Conservation (phyloP, 371 early-diverging fungal genomes). For the Phascolomyces articulosus region DNA sequence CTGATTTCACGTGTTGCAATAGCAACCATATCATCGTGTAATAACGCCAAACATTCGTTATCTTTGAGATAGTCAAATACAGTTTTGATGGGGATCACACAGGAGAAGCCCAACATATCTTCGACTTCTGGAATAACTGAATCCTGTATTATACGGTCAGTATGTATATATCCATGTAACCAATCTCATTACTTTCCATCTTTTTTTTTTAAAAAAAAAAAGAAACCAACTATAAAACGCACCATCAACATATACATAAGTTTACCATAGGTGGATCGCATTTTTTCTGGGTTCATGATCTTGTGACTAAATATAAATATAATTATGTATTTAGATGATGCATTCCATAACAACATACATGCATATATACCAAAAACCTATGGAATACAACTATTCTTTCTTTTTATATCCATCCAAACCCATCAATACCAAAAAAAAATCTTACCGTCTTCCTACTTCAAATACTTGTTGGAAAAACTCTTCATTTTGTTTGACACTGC, state of each 20-base stretch:
- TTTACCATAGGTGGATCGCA: constrained; percentile 94
- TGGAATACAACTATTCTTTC: no score
- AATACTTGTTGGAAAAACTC: constrained; percentile 87
- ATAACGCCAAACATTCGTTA: constrained; percentile 63
- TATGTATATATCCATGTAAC: not conserved
- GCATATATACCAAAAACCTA: no score
- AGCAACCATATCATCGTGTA: constrained; percentile 81
- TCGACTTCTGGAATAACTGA: constrained; percentile 87
- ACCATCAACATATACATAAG: constrained; percentile 90
- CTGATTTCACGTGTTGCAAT: constrained; percentile 91
- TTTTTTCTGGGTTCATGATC: constrained; percentile 98
- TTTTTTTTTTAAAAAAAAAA: not conserved
- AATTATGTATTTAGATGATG: not conserved
- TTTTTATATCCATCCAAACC: no score
- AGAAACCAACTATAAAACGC: not conserved
- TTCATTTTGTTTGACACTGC: constrained; percentile 80
- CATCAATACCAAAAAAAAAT: not conserved
- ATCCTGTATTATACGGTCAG: constrained; percentile 55
- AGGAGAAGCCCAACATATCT: constrained; percentile 80
- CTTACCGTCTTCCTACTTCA: constrained; percentile 91
- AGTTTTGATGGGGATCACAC: constrained; percentile 86
- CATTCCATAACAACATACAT: not conserved
- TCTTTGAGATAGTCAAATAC: constrained; percentile 79
- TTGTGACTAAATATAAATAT: constrained; percentile 66
- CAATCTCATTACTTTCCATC: no score